Evolutionary conservation across 169 alveolate species (phyloP), one percentile per base, ranked within the genome.

Genomic region (Eimeria praecox): DNA sequence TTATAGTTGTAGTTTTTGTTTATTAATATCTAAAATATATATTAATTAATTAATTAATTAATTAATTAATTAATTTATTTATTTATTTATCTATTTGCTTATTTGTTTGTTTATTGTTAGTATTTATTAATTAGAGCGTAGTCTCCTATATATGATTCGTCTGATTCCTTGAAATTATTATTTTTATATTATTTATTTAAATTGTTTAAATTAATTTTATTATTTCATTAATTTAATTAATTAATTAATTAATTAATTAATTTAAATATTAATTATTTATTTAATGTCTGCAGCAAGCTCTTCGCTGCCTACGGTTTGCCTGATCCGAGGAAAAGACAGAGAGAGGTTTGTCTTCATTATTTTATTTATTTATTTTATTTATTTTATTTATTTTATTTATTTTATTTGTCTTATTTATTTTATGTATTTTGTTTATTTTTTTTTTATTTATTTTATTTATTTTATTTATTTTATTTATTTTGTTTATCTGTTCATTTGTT

Each of bases 321-420:
- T 33, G 95, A 92, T 75, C 95, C 95, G 62, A 35, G 95, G 18
- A 92, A 92, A 30, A 9, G 90, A 46, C 90, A 80, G 30, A 77
- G 95, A 40, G 95, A 92, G 90, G 95, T 77, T 24, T 42, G 95
- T 44, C 62, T 82, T 14, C 14, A 27, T 69, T 69, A 24, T 69
- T 69, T 38, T 14, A 38, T 69, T n/a, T n/a, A 14, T 18, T 14
- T n/a, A 16, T n/a, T n/a, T 14, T 10, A 24, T 18, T 14, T 16
- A 24, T 27, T 69, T 14, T n/a, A 14, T 69, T 38, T n/a, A 10
- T 18, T 18, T 69, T 27, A n/a, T n/a, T n/a, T n/a, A n/a, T n/a
- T n/a, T n/a, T n/a, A n/a, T n/a, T n/a, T n/a, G n/a, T n/a, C n/a
- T n/a, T n/a, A n/a, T n/a, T n/a, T n/a, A n/a, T n/a, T n/a, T n/a